phyloP scores from a whole-genome alignment of 225 moss, liverwort and hornwort species.

The Climacium dendroides region DNA sequence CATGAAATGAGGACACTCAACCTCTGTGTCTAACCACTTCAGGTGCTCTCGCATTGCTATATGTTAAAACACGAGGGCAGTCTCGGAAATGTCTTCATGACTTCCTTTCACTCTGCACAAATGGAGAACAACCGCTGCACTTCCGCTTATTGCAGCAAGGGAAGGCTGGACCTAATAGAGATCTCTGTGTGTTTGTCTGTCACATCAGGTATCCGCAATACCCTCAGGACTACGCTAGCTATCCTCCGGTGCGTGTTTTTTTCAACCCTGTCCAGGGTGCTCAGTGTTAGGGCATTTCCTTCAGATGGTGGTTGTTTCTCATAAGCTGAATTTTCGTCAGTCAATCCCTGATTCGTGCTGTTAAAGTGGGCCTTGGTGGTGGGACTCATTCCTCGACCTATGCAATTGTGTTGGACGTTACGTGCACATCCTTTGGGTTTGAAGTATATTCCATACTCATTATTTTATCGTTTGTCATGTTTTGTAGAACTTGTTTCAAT shows the following conservation, averaged over 20 bases:
- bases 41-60: constrained; percentile 55
- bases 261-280: constrained; percentile 6
- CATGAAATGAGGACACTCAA: constrained; percentile 38
- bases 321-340: neutral
- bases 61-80: constrained; percentile 40
- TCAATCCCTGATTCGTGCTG: neutral
- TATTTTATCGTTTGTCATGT: neutral
- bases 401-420: neutral
- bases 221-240: constrained; percentile 87
- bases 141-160: constrained; percentile 27
- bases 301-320: neutral
- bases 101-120: constrained; percentile 31
- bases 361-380: neutral
- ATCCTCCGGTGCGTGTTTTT: constrained; percentile 71
- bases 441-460: neutral
- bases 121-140: constrained; percentile 44
- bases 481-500: constrained; percentile 86
- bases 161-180: constrained; percentile 56
- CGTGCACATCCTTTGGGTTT: neutral
- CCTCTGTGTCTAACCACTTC: constrained; percentile 54
- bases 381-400: neutral
- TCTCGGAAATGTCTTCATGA: constrained; percentile 34
- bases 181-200: constrained; percentile 56
- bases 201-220: constrained; percentile 96
- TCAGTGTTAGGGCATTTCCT: neutral